Base-by-base conservation (phyloP, 2,329 filamentous ascomycete species). In the Tympanopsis confertula region DNA sequence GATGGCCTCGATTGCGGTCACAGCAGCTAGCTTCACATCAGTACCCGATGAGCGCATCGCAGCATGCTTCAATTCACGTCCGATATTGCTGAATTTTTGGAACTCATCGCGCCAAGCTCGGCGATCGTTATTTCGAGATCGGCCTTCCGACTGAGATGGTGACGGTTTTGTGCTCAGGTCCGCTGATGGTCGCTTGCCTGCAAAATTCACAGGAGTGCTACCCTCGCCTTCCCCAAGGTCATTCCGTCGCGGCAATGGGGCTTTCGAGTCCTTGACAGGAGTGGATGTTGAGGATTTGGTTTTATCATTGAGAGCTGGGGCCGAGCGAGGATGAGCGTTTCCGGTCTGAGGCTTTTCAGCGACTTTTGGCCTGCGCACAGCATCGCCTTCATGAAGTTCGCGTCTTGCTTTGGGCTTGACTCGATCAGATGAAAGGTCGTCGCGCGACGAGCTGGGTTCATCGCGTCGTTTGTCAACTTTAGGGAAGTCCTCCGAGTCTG, bases 151-250 rank as follows among this genome's bases (percentile, higher is more conserved):
- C n/a, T 26, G 22, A 7, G 22, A n/a, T n/a, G 22, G 22, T 26
- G 22, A 26, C 22, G 39, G 50, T 42, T 14, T 44, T 46, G 18
- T 49, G 49, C 7, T 26, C 7, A 15, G 17, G 17, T 33, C 30
- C 15, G 10, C 30, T 18, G 30, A 10, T 10, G 30, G 12, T 10
- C 7, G 7, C 30, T 33, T 33, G 12, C 7, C 12, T 10, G 10
- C 12, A 10, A 12, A 15, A 15, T 7, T 33, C 7, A 13, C 7
- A 13, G 30, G 30, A 7, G 15, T 13, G 10, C 17, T 33, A 10
- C 30, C 30, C 15, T 13, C 30, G 15, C 12, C 15, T 12, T 33
- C 7, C 7, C 10, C 7, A 18, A 7, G 10, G 7, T 33, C 30
- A 7, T 7, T 33, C 30, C 15, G 30, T 7, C 12, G 30, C 12